Conservation (phyloP, 164 flowering plant species). For the Chloranthus sessilifolius region DNA sequence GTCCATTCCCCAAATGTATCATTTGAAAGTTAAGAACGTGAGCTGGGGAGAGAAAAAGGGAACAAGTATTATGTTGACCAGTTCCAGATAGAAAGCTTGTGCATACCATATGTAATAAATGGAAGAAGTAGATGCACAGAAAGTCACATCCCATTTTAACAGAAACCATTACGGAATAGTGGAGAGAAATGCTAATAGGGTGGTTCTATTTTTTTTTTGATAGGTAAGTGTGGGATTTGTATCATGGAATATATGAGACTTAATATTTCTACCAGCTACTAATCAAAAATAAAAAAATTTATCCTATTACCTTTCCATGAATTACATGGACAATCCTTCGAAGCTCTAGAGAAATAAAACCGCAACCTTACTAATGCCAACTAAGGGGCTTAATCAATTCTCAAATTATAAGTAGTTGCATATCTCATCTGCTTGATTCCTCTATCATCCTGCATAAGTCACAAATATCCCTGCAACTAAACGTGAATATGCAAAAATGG, state of each 20-base stretch:
- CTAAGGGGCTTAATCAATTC: no score
- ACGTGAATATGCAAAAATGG: background rate
- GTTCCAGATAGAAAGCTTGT: no score
- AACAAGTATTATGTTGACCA: no score
- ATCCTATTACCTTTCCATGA: conserved; percentile 1
- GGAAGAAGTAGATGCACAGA: background rate
- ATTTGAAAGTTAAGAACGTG: background rate
- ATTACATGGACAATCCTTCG: no score
- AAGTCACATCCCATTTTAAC: background rate
- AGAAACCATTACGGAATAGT: background rate
- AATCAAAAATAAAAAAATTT: no score
- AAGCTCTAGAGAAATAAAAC: background rate
- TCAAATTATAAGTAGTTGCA: no score
- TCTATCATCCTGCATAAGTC: background rate
- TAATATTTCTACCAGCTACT: no score
- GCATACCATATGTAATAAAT: background rate
- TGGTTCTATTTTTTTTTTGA: no score
- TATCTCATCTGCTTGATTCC: background rate
- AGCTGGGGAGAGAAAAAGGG: conserved; percentile 5
- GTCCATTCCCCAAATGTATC: conserved; percentile 45
- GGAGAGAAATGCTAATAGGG: no score
- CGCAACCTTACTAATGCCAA: background rate
- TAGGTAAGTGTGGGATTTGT: no score
- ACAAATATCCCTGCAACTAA: background rate
- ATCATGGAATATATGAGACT: no score